Percentiles rank a stretch among this genome's conserved stretches.
Conservation (phyloP, 306 rosid genomes). For the Prinsepia uniflora region DNA sequence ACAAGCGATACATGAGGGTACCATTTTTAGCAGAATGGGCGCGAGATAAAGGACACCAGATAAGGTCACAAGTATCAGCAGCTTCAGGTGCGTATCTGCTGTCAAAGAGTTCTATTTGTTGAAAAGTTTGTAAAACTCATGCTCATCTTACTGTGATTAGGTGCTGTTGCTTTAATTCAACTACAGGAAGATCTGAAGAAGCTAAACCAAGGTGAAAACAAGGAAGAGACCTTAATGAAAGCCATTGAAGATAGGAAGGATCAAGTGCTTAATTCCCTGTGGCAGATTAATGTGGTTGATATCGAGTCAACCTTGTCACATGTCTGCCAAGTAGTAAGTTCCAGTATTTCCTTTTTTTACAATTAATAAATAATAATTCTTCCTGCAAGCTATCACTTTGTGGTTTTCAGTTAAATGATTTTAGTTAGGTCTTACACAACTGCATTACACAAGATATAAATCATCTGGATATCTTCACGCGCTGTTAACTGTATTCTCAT, state of each 20-base stretch:
- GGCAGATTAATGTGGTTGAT: conserved; percentile 92
- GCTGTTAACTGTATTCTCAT: not conserved
- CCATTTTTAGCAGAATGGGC: conserved; percentile 98
- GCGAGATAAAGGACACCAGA: conserved; percentile 83
- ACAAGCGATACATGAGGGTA: conserved; percentile 70
- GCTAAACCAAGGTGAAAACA: conserved; percentile 58
- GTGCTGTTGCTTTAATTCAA: conserved; percentile 92
- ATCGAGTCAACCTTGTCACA: conserved; percentile 83
- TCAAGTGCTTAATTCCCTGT: conserved; percentile 74
- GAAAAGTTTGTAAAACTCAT: conserved; percentile 25
- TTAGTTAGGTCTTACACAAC: not conserved
- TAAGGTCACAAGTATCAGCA: conserved; percentile 92
- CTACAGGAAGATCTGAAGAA: conserved; percentile 83
- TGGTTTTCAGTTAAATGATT: not conserved
- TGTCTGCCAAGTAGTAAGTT: conserved; percentile 87
- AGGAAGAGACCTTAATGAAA: conserved; percentile 59
- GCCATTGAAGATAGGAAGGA: conserved; percentile 80
- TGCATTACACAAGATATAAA: not conserved
- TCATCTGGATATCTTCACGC: not conserved
- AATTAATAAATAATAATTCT: conserved; percentile 13
- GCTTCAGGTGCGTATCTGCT: conserved; percentile 68
- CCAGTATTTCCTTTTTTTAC: conserved; percentile 25
- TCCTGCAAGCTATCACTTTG: not conserved
- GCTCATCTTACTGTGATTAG: conserved; percentile 33
- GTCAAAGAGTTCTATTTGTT: conserved; percentile 13